A percentile compares a stretch with the other conserved stretches of the same genome.
These are phyloP conservation scores for Pichia norvegensis DNA, from an alignment of 1,139 yeast species.

Conservation along the genomic window DNA sequence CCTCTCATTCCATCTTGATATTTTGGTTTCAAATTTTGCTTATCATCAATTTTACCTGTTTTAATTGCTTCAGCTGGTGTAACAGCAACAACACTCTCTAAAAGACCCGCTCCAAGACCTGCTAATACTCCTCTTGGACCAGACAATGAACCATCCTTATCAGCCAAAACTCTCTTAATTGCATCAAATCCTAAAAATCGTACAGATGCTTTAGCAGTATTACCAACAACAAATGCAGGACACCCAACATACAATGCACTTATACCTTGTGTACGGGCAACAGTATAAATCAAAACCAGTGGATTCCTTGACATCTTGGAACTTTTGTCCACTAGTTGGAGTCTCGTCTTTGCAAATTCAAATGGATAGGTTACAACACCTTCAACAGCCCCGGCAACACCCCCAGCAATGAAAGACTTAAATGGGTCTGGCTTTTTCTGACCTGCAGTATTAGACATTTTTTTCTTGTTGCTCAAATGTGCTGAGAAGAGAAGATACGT, in stretches of 20 bases:
- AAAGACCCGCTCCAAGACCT: conserved; percentile 91
- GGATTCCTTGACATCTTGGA: conserved; percentile 75
- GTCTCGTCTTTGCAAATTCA: conserved; percentile 91
- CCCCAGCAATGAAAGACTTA: conserved; percentile 86
- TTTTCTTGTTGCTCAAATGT: conserved; percentile 1
- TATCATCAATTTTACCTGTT: conserved; percentile 92
- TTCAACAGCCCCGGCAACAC: conserved; percentile 90
- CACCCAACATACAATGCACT: conserved; percentile 87
- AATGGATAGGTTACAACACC: conserved; percentile 90
- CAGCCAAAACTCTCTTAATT: conserved; percentile 68
- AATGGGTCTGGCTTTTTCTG: conserved; percentile 42
- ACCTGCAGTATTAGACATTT: not conserved
- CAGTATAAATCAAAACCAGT: conserved; percentile 62
- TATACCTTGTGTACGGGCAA: conserved; percentile 74
- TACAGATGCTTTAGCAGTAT: conserved; percentile 91
- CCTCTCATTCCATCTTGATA: conserved; percentile 58
- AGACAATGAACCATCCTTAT: conserved; percentile 76
- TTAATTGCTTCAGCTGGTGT: conserved; percentile 97
- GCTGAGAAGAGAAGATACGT: not conserved
- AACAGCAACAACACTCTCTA: conserved; percentile 87
- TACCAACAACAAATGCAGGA: conserved; percentile 93
- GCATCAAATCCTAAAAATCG: conserved; percentile 89
- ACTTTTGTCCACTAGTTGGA: conserved; percentile 72
- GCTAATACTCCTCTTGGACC: conserved; percentile 91
- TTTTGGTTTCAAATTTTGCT: conserved; percentile 64